Evolutionary conservation across 1,139 yeast genomes (phyloP).

Genomic region (Pichia sp.): DNA sequence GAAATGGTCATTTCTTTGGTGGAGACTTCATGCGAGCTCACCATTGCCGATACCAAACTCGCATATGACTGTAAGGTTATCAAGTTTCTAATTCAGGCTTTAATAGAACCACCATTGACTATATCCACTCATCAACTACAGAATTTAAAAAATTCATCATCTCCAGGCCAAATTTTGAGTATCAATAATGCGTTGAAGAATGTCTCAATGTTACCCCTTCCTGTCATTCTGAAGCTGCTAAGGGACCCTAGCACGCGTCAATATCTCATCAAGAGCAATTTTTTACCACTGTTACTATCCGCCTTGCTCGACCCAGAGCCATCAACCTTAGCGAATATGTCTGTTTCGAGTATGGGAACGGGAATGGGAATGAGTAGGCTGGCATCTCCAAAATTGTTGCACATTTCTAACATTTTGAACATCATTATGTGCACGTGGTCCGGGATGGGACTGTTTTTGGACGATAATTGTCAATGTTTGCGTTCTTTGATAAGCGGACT

Average conservation of each 20-base stretch:
- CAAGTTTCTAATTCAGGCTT: constrained; percentile 7
- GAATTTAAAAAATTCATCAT: not conserved
- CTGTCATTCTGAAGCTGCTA: constrained; percentile 38
- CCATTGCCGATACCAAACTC: constrained; percentile 5
- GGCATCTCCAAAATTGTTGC: constrained; percentile 50
- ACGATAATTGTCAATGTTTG: constrained; percentile 50
- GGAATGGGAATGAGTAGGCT: too few species aligned
- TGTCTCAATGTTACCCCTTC: constrained; percentile 6
- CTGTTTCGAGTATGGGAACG: not conserved
- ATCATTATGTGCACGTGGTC: constrained; percentile 64
- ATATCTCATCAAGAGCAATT: constrained; percentile 53
- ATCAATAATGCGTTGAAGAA: not conserved
- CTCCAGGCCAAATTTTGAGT: too few species aligned
- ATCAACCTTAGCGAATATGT: not conserved
- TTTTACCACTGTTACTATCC: constrained; percentile 56
- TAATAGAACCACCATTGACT: constrained; percentile 12
- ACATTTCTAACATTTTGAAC: constrained; percentile 55
- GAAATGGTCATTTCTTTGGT: not conserved
- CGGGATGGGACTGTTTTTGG: constrained; percentile 65
- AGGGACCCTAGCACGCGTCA: constrained; percentile 54
- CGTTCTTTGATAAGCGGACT: constrained; percentile 57
- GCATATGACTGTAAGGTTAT: constrained; percentile 8
- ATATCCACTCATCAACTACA: not conserved
- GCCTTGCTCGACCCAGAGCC: constrained; percentile 49
- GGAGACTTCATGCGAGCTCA: constrained; percentile 9